These are phyloP conservation scores for Neodidymelliopsis sp. DNA, from an alignment of 2,329 filamentous ascomycete genomes.

Conservation along the genomic window DNA sequence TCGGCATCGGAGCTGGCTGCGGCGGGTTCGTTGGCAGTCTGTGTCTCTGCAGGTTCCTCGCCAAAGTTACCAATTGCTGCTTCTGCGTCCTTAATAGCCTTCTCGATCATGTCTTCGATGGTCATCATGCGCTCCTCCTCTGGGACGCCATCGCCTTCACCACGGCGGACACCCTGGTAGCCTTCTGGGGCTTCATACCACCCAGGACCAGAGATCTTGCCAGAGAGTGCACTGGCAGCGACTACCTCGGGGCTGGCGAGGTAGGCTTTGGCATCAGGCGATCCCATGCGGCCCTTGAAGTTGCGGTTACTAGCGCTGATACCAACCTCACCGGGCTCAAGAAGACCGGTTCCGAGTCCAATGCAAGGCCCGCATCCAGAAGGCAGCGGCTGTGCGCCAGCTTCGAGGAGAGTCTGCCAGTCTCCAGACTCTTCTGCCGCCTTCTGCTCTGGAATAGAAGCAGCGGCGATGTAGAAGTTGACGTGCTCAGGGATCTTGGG, in stretches of 20 bases:
- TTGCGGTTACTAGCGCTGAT: constrained; percentile 87
- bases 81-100: constrained; percentile 74
- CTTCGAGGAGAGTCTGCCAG: constrained; percentile 83
- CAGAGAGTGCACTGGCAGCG: constrained; percentile 82
- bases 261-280: constrained; percentile 80
- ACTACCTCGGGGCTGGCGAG: constrained; percentile 90
- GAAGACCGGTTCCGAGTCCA: constrained; percentile 78
- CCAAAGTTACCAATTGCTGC: constrained; percentile 61
- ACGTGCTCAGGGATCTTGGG: constrained; percentile 79
- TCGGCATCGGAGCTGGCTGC: constrained; percentile 33
- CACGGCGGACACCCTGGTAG: constrained; percentile 71
- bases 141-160: constrained; percentile 72
- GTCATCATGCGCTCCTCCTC: constrained; percentile 71
- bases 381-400: constrained; percentile 76
- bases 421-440: constrained; percentile 81
- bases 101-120: constrained; percentile 74
- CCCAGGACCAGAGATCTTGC: constrained; percentile 77
- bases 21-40: constrained; percentile 36
- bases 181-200: constrained; percentile 77
- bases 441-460: constrained; percentile 78
- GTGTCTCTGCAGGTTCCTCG: constrained; percentile 41
- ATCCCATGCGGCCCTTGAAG: constrained; percentile 91
- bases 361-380: constrained; percentile 87
- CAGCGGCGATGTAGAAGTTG: constrained; percentile 88
- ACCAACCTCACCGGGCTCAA: constrained; percentile 85